Conservation (phyloP, 2,329 filamentous ascomycete genomes). For the Cladophialophora psammophila region DNA sequence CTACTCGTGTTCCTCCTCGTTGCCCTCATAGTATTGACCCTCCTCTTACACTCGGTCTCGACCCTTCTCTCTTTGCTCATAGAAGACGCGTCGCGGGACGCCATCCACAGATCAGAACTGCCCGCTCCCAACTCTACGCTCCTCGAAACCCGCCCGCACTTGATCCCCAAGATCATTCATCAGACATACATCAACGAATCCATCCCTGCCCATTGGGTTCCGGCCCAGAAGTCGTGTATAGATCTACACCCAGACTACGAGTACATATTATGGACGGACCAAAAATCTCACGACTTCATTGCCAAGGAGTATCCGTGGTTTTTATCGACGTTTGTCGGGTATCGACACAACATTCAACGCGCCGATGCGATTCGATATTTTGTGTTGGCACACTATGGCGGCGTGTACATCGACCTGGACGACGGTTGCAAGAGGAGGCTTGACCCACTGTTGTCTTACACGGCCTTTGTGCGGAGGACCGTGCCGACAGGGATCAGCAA, state of each 20-base stretch:
- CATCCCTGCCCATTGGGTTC: conserved; percentile 71
- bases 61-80: conserved; percentile 74
- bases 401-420: conserved; percentile 82
- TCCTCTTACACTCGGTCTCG: conserved; percentile 72
- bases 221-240: conserved; percentile 70
- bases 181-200: conserved; percentile 77
- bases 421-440: conserved; percentile 73
- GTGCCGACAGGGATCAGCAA: conserved; percentile 80
- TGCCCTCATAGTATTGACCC: conserved; percentile 68
- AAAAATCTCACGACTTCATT: conserved; percentile 73
- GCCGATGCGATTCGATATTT: conserved; percentile 83
- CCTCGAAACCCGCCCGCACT: conserved; percentile 63
- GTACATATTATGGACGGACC: conserved; percentile 81
- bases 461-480: conserved; percentile 74
- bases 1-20: conserved; percentile 69
- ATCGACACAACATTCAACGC: conserved; percentile 77
- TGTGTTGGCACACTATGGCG: conserved; percentile 76
- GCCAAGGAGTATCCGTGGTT: conserved; percentile 79
- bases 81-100: conserved; percentile 71
- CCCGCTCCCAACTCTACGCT: conserved; percentile 69
- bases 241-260: conserved; percentile 74
- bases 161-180: conserved; percentile 80
- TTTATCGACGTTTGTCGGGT: conserved; percentile 74
- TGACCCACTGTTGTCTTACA: conserved; percentile 72
- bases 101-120: conserved; percentile 71